Percentiles rank a stretch among this genome's conserved stretches.
Evolutionary conservation across 139 green algal species (phyloP).

Genomic region (Ulvella scutata): DNA sequence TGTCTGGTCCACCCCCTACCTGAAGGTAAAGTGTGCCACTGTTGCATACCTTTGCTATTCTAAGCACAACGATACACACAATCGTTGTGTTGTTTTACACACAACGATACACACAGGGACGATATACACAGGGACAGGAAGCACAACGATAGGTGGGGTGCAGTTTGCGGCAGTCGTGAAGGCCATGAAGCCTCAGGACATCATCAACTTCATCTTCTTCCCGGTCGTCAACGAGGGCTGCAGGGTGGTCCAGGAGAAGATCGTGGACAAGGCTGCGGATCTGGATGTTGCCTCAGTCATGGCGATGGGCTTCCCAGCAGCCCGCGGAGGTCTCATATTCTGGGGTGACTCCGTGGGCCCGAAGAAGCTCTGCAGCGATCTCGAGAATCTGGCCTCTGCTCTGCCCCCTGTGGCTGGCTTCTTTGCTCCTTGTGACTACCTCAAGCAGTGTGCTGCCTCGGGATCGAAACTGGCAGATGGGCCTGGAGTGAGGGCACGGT

Average conservation of each 20-base stretch:
- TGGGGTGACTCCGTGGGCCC: constrained; percentile 75
- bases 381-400: constrained; percentile 27
- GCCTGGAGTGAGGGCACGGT: background rate
- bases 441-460: constrained; percentile 25
- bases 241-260: constrained; percentile 72
- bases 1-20: too few relatives aligned
- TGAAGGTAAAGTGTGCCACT: too few relatives aligned
- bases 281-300: constrained; percentile 93
- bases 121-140: too few relatives aligned
- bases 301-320: constrained; percentile 90
- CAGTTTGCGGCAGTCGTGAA: background rate
- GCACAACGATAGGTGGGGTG: background rate
- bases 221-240: constrained; percentile 83
- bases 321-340: constrained; percentile 74
- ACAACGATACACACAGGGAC: too few relatives aligned
- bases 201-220: constrained; percentile 98
- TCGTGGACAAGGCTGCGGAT: constrained; percentile 92
- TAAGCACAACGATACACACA: too few relatives aligned
- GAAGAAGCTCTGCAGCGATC: constrained; percentile 18
- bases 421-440: constrained; percentile 77
- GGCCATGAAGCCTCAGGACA: constrained; percentile 41
- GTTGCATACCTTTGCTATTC: too few relatives aligned
- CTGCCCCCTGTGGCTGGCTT: constrained; percentile 40
- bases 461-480: constrained; percentile 36
- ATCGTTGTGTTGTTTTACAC: too few relatives aligned